Evolutionary conservation across 1,139 yeast genomes (phyloP).

Genomic region (Yarrowia galli): DNA sequence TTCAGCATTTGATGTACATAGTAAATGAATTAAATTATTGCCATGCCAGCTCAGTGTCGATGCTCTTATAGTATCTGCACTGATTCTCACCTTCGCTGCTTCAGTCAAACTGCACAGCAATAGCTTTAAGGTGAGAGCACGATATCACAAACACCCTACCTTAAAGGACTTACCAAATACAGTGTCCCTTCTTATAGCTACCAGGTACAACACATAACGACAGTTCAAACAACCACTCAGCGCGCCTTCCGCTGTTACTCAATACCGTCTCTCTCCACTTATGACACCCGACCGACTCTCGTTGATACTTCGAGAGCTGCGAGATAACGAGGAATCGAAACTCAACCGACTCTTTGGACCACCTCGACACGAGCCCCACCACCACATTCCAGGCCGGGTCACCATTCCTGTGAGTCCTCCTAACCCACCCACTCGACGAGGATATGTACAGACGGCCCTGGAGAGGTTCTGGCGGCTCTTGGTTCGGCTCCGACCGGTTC

Average conservation of each 20-base stretch:
- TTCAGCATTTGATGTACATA: conserved; percentile 35
- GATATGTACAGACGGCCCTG: conserved; percentile 21
- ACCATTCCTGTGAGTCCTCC: conserved; percentile 1
- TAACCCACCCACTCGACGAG: background rate
- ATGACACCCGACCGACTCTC: conserved; percentile 25
- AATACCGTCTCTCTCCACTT: background rate
- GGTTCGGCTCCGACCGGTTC: conserved; percentile 13
- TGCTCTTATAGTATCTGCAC: too few species aligned
- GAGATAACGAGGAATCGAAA: background rate
- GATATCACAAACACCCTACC: too few species aligned
- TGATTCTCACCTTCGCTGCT: too few species aligned
- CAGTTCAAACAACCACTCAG: background rate
- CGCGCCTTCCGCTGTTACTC: conserved; percentile 15
- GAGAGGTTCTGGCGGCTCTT: conserved; percentile 8
- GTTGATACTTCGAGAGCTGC: conserved; percentile 1
- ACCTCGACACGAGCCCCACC: background rate
- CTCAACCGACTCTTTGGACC: conserved; percentile 1
- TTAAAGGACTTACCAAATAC: too few species aligned
- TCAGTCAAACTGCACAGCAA: too few species aligned
- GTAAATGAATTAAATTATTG: conserved; percentile 20
- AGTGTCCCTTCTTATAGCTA: too few species aligned
- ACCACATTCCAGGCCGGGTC: background rate
- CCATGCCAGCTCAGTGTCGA: too few species aligned
- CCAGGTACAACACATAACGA: too few species aligned
- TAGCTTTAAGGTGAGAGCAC: too few species aligned